Percentiles rank a stretch among this genome's conserved stretches.
Conservation (phyloP, 805 yeast genomes). For the Wickerhamiella sergipiensis region DNA sequence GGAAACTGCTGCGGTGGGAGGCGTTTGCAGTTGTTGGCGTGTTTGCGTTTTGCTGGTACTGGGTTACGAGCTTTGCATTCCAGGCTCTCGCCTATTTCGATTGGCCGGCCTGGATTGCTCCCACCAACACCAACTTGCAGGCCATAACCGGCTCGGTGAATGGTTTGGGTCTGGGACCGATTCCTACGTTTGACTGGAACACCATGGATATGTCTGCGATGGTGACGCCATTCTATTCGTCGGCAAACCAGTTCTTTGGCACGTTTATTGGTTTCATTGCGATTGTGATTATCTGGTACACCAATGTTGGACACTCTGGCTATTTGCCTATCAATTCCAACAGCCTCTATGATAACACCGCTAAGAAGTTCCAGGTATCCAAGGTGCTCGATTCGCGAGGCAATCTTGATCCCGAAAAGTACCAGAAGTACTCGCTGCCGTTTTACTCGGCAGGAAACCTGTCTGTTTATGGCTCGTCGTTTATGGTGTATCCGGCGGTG, state of each 20-base stretch:
- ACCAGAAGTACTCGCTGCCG: slow-evolving; percentile 45
- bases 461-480: slow-evolving; percentile 41
- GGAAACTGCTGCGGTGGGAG: slow-evolving; percentile 39
- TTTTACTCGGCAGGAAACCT: slow-evolving; percentile 47
- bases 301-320: slow-evolving; percentile 29
- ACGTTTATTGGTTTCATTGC: slow-evolving; percentile 19
- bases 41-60: slow-evolving; percentile 39
- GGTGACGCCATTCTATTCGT: slow-evolving; percentile 40
- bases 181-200: slow-evolving; percentile 37
- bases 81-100: slow-evolving; percentile 45
- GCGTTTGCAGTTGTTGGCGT: slow-evolving; percentile 33
- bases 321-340: slow-evolving; percentile 35
- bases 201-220: slow-evolving; percentile 37
- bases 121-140: slow-evolving; percentile 33
- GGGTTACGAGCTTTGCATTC: slow-evolving; percentile 55
- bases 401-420: slow-evolving; percentile 33
- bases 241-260: slow-evolving; percentile 25
- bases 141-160: slow-evolving; percentile 32
- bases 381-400: slow-evolving; percentile 32
- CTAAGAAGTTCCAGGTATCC: slow-evolving; percentile 33
- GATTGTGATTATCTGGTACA: slow-evolving; percentile 28
- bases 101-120: slow-evolving; percentile 46
- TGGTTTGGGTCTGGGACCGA: slow-evolving; percentile 41
- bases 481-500: slow-evolving; percentile 40
- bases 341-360: slow-evolving; percentile 38